A percentile compares a stretch with the other conserved stretches of the same genome.
Conservation (phyloP, 768 basidiomycete genomes). For the Pleurotus ostreatus region DNA sequence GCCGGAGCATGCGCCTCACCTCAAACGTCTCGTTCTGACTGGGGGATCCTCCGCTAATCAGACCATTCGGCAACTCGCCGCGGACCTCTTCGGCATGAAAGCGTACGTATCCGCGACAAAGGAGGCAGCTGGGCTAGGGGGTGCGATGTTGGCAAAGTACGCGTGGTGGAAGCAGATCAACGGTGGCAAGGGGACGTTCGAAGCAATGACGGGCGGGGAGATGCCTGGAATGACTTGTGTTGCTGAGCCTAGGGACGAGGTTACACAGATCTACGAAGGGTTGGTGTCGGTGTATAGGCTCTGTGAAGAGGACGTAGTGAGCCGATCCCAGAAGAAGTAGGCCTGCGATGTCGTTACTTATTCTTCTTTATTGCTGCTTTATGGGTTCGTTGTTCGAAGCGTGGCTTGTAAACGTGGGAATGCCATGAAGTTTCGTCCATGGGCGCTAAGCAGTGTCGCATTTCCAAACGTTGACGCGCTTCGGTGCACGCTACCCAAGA, state of each 20-base stretch:
- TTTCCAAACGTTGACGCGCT: too few species aligned
- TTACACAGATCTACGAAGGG: conserved; percentile 45
- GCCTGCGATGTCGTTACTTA: neutral
- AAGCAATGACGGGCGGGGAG: conserved; percentile 56
- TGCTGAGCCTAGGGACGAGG: conserved; percentile 48
- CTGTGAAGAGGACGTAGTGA: conserved; percentile 53
- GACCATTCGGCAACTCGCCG: conserved; percentile 68
- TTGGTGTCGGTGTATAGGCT: conserved; percentile 48
- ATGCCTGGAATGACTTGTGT: conserved; percentile 56
- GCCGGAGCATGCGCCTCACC: conserved; percentile 45
- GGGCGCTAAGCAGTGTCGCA: too few species aligned
- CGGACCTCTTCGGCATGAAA: conserved; percentile 75
- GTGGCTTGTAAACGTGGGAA: neutral
- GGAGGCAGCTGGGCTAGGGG: conserved; percentile 71
- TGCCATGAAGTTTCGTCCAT: too few species aligned
- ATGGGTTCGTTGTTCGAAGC: neutral
- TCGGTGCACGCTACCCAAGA: conserved; percentile 20
- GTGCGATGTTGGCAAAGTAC: conserved; percentile 67
- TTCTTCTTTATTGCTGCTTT: neutral
- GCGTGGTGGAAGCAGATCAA: conserved; percentile 59
- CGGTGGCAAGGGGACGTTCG: conserved; percentile 42
- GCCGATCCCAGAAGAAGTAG: conserved; percentile 6
- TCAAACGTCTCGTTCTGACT: conserved; percentile 69
- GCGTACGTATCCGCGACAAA: conserved; percentile 65
- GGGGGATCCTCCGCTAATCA: conserved; percentile 77